Evolutionary conservation across 1,284 basidiomycete species (phyloP), one percentile per base, ranked within the genome.

Genomic region (Cutaneotrichosporon sp.): DNA sequence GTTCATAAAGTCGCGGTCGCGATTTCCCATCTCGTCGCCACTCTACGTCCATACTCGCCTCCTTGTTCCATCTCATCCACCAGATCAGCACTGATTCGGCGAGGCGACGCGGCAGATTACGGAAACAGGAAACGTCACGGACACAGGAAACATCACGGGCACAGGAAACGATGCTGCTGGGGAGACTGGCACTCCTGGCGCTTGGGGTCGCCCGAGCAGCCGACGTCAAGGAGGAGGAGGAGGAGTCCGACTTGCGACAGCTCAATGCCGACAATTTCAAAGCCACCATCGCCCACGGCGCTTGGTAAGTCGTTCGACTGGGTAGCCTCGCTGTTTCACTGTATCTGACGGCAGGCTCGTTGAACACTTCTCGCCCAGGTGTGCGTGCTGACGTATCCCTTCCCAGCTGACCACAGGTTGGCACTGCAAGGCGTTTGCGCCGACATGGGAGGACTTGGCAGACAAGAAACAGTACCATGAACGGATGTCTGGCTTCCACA

Each of bases 381-480:
- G 75, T 75, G 42, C 48, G 70, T 59, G n/a, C 9, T 17, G 11
- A 6, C 19, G 3, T 22, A 22, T 12, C 17, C 16, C 19, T 32
- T 16, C 16, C 16, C 4, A 22, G 46, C 24, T 31, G 35, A 38
- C 35, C 11, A 4, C 52, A 77, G 73, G 74, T 48, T 61, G 55
- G 4, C 73, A 76, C 54, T 76, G 74, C 55, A 58, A 71, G 55
- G 64, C 67, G 2, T 76, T 77, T 46, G 73, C 84, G 9, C 89
- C 92, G 0, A 90, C 85, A 29, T 98, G 93, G 91, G 78, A 82
- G 32, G 75, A 84, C 45, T 78, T 97, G 4, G 77, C 75, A 2
- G 67, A 75, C 41, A 80, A 85, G 32, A 82, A 82, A 51, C 78
- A 82, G 54, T 70, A 73, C 38, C 77, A 80, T 33, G 72, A 79